These are phyloP conservation scores for Chrysanthemum lavandulifolium DNA, from an alignment of 129 eudicot species.

Conservation along the genomic window DNA sequence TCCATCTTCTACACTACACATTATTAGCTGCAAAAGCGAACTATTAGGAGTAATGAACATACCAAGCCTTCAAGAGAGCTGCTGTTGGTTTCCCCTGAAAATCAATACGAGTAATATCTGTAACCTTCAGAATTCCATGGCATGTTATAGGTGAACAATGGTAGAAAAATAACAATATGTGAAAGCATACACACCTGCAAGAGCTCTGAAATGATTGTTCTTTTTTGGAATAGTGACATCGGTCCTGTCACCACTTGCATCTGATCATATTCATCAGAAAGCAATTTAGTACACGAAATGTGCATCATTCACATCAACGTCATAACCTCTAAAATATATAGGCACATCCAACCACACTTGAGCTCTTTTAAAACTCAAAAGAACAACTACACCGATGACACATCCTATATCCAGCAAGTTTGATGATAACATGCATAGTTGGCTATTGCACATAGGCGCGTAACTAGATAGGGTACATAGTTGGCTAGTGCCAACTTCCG, in stretches of 20 bases:
- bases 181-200: conserved; percentile 50
- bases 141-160: not conserved
- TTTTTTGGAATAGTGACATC: conserved; percentile 26
- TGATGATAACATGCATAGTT: too few species aligned
- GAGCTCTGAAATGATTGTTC: conserved; percentile 45
- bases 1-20: not conserved
- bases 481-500: too few species aligned
- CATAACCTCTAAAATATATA: not conserved
- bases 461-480: too few species aligned
- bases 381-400: too few species aligned
- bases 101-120: not conserved
- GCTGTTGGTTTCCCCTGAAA: conserved; percentile 65
- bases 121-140: conserved; percentile 4
- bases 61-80: conserved; percentile 70
- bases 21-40: not conserved
- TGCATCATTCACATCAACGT: not conserved
- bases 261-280: conserved; percentile 25
- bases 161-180: not conserved
- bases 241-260: conserved; percentile 49
- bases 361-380: too few species aligned
- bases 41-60: conserved; percentile 15
- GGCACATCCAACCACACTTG: too few species aligned
- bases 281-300: not conserved
- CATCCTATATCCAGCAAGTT: too few species aligned
- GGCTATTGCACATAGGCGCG: too few species aligned